Conservation (phyloP, 768 basidiomycete species). For the Cystobasidium tubakii region DNA sequence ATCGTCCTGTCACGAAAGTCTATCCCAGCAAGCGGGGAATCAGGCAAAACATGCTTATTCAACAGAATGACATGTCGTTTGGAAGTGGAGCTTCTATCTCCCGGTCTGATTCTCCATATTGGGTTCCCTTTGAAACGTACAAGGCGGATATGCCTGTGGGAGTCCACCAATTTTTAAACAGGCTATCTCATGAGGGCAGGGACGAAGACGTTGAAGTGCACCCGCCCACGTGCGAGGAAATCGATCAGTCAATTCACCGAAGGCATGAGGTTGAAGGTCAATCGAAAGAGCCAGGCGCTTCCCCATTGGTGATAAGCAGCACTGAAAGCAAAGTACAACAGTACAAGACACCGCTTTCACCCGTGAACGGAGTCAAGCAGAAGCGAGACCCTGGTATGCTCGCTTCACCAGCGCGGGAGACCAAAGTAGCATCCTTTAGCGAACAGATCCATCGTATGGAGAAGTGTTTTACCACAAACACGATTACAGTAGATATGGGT, state of each 20-base stretch:
- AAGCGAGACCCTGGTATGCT: neutral
- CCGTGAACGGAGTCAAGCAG: neutral
- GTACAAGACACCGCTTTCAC: neutral
- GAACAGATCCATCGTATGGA: neutral
- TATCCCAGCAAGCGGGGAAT: neutral
- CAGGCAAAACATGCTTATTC: neutral
- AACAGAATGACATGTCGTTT: neutral
- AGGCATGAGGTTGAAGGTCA: too few species aligned
- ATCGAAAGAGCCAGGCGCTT: too few species aligned
- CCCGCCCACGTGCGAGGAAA: too few species aligned
- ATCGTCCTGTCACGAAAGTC: neutral
- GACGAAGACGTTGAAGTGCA: too few species aligned
- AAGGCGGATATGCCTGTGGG: too few species aligned
- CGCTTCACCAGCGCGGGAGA: neutral
- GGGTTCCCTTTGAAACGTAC: too few species aligned
- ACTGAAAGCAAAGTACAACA: neutral
- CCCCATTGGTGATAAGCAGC: too few species aligned
- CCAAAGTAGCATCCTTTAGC: neutral
- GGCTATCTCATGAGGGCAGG: too few species aligned
- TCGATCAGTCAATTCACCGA: too few species aligned
- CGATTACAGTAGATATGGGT: too few species aligned
- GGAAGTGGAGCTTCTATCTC: neutral
- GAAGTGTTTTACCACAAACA: neutral
- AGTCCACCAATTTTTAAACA: too few species aligned
- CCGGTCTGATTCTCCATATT: neutral